These are phyloP conservation scores for Mucor indicus DNA, from an alignment of 371 early-diverging fungal genomes.

Conservation along the genomic window DNA sequence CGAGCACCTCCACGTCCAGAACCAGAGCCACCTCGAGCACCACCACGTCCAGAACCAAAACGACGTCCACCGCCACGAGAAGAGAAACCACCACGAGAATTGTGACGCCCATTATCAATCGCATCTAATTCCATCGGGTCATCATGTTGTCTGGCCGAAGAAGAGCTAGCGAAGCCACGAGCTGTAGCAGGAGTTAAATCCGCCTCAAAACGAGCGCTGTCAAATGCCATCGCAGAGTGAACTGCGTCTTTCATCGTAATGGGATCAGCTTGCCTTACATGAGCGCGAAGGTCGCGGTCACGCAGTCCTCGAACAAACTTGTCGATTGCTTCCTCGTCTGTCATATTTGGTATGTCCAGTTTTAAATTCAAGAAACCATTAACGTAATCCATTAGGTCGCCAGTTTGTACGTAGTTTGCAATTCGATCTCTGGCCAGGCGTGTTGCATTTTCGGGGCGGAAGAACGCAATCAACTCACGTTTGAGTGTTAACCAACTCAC, in stretches of 20 bases:
- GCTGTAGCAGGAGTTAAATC: background rate
- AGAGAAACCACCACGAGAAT: background rate
- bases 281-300: background rate
- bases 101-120: background rate
- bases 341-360: slow-evolving; percentile 3
- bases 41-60: background rate
- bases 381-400: slow-evolving; percentile 1
- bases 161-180: background rate
- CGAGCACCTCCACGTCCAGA: background rate
- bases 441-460: slow-evolving; percentile 5
- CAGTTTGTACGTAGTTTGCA: slow-evolving; percentile 4
- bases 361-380: slow-evolving; percentile 3
- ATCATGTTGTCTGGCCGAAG: background rate
- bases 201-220: slow-evolving; percentile 5
- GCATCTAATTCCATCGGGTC: background rate
- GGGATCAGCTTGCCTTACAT: slow-evolving; percentile 58
- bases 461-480: background rate
- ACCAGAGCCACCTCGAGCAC: background rate
- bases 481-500: slow-evolving; percentile 3
- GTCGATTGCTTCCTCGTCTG: slow-evolving; percentile 6
- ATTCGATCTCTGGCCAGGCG: slow-evolving; percentile 5
- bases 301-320: slow-evolving; percentile 5
- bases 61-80: background rate
- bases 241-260: slow-evolving; percentile 31
- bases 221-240: background rate